phyloP scores from a whole-genome alignment of 2,329 filamentous ascomycete species.

The Ceratocystis lukuohia region DNA sequence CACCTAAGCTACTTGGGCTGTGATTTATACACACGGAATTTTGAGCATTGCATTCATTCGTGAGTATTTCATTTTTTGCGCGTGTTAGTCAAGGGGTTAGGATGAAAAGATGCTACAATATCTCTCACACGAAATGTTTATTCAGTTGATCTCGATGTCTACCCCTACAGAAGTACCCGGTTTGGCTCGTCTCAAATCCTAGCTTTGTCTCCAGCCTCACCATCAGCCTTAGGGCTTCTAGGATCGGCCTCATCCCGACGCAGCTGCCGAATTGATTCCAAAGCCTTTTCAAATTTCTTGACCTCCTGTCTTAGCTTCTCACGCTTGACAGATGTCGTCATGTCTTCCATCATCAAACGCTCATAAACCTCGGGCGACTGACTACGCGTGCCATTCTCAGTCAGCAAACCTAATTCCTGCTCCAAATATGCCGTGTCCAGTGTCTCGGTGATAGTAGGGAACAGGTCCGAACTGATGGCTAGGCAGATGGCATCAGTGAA shows the following conservation, averaged over 20 bases:
- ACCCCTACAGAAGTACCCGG: background rate
- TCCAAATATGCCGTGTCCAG: slow-evolving; percentile 28
- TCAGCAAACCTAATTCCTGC: slow-evolving; percentile 31
- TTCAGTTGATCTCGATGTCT: background rate
- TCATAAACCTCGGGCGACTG: slow-evolving; percentile 3
- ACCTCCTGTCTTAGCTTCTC: slow-evolving; percentile 32
- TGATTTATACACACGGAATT: background rate
- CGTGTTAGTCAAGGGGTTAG: background rate
- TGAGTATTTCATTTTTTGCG: background rate
- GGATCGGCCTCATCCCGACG: slow-evolving; percentile 26
- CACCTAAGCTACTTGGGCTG: slow-evolving; percentile 12
- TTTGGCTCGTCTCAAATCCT: background rate
- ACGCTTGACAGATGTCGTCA: slow-evolving; percentile 30
- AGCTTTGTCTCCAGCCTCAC: background rate
- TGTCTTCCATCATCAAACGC: slow-evolving; percentile 37
- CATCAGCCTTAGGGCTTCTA: background rate
- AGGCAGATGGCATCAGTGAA: slow-evolving; percentile 46
- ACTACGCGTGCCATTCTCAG: background rate
- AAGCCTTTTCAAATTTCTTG: slow-evolving; percentile 35
- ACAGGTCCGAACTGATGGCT: slow-evolving; percentile 36
- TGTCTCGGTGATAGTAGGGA: slow-evolving; percentile 31
- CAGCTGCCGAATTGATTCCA: slow-evolving; percentile 34
- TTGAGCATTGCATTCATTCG: background rate
- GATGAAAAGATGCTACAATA: background rate
- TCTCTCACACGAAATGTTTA: background rate